Base-by-base conservation (phyloP, 495 filamentous ascomycete genomes). In the Copromyces sp. region DNA sequence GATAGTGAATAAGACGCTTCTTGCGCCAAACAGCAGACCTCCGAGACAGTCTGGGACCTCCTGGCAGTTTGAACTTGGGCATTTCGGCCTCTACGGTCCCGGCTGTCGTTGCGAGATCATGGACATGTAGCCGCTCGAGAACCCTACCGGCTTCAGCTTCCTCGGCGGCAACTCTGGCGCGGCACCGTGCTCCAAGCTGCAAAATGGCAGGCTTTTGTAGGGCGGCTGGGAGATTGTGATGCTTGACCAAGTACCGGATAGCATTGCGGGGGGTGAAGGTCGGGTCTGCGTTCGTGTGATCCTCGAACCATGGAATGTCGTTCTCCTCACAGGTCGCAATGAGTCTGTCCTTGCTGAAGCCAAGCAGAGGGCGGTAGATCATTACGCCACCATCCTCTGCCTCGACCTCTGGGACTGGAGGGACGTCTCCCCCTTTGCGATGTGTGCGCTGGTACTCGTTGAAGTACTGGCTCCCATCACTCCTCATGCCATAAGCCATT, bases 261-360 rank as follows among this genome's bases (percentile, higher is more conserved):
- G 94, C 88, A 77, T 98, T 99, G 68, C 95, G 86, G 42, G 84
- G 82, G 0, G 95, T 97, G 41, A 93, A 81, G 3, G 91, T 94
- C 24, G 84, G 86, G 78, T 97, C 92, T 44, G 86, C 79, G 77
- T 99, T 99, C n/a, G 94, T 97, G 68, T 84, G 82, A 77, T 99
- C 95, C 73, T 94, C 92, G 75, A 92, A 92, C 89, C 92, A 98
- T 3, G 83, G 82, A 32, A 95, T 82, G 2, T 82, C 75, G 70
- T 89, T 85, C 68, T 87, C 83, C 32, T 87, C 73, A 78, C 94
- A 97, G 3, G 94, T 97, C 1, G 87, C 88, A 2, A 91, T 83
- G 9, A 98, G 83, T 11, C 88, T 82, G 20, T 87, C 83, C 78
- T 99, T 99, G 68, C 83, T 82, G 75, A 95, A 93, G 4, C 75